Percentiles rank a stretch among this genome's conserved stretches.
phyloP scores from a whole-genome alignment of 495 filamentous ascomycete species.

The Trichoderma virens region DNA sequence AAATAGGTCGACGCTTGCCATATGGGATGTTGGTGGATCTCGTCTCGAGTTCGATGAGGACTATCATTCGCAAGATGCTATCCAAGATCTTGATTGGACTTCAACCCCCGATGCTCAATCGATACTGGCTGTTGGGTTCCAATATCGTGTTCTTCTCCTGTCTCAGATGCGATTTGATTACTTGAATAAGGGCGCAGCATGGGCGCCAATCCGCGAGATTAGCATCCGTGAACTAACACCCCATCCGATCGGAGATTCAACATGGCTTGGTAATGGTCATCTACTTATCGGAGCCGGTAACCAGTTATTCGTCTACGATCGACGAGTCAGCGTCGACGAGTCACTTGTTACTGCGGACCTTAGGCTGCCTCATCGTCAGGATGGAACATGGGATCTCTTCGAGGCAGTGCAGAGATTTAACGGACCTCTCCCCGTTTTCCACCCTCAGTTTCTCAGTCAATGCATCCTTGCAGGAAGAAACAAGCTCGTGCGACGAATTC shows the following conservation, averaged over 20 bases:
- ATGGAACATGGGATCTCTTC: constrained; percentile 56
- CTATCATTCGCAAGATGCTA: constrained; percentile 64
- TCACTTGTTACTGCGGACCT: constrained; percentile 58
- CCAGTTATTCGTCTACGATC: constrained; percentile 82
- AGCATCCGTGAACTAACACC: constrained; percentile 75
- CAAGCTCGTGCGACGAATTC: constrained; percentile 61
- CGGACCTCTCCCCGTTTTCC: constrained; percentile 82
- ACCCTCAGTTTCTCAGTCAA: constrained; percentile 86
- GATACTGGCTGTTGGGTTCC: constrained; percentile 86
- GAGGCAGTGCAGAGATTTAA: constrained; percentile 76
- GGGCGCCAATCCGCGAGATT: constrained; percentile 78
- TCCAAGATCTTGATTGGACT: constrained; percentile 89
- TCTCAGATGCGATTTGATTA: constrained; percentile 94
- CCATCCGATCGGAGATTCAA: constrained; percentile 86
- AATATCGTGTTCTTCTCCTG: constrained; percentile 74
- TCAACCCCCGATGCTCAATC: constrained; percentile 87
- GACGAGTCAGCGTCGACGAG: constrained; percentile 57
- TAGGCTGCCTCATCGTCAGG: constrained; percentile 46
- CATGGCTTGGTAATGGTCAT: constrained; percentile 78
- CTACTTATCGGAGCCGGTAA: constrained; percentile 86
- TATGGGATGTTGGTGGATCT: constrained; percentile 81
- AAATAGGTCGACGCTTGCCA: constrained; percentile 67
- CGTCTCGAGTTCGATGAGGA: constrained; percentile 74
- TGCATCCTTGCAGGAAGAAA: constrained; percentile 79
- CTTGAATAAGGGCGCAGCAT: constrained; percentile 79